Percentiles rank a stretch among this genome's conserved stretches.
Evolutionary conservation across 805 yeast species (phyloP).

Genomic region (Naumovozyma baii): DNA sequence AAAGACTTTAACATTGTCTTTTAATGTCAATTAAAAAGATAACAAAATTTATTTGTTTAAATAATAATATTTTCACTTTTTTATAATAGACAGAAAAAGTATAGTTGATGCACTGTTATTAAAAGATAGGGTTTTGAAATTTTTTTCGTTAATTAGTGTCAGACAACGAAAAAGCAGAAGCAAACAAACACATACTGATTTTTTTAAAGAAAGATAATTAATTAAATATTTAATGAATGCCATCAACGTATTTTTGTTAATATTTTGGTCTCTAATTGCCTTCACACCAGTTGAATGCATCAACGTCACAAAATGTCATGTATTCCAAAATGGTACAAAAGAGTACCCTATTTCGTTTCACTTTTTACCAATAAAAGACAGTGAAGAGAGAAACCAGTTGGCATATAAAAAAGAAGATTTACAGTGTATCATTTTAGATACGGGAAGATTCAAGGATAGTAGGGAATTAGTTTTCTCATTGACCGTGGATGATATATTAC

Average conservation of each 20-base stretch:
- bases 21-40: no score
- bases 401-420: not conserved
- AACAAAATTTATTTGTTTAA: no score
- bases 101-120: no score
- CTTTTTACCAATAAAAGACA: not conserved
- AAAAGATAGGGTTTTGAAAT: no score
- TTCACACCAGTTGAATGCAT: not conserved
- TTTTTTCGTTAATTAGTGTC: not conserved
- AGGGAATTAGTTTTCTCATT: conserved; percentile 9
- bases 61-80: no score
- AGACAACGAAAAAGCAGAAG: not conserved
- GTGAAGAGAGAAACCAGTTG: no score
- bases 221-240: not conserved
- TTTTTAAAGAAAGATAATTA: no score
- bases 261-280: not conserved
- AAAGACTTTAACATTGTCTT: no score
- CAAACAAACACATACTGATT: no score
- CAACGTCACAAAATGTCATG: not conserved
- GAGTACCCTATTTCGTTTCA: not conserved
- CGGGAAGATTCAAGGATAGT: not conserved
- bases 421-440: not conserved
- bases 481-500: conserved; percentile 11
- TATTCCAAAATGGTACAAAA: not conserved
- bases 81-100: no score
- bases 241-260: not conserved